Evolutionary conservation across 2,329 filamentous ascomycete genomes (phyloP), one percentile per base, ranked within the genome.

Genomic region (Aspergillus sp.): DNA sequence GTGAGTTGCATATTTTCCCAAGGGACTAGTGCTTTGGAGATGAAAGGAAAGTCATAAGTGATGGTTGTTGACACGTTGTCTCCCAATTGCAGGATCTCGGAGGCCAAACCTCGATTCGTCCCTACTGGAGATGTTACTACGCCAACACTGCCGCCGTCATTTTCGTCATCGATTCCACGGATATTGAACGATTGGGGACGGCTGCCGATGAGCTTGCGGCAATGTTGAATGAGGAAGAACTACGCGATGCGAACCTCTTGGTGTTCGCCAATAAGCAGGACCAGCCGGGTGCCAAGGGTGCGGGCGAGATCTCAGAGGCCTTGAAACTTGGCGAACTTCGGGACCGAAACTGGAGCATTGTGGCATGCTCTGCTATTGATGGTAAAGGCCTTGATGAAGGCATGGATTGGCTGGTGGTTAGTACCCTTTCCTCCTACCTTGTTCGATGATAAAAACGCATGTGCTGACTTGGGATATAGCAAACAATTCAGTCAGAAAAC

Each of bases 211-310:
- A 98, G 71, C 74, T 98, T 47, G 80, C 85, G 48, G 88, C 90
- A 10, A 98, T 98, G 93, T 73, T 98, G 53, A 94, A 94, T 63
- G 93, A 98, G 71, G 93, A 97, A 55, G 91, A 98, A 70, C 78
- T 98, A 46, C 86, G 88, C 64, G 93, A 97, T 63, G 91, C 93
- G 8, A 83, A 89, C 26, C 74, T 98, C 46, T 73, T 98, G 46
- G 93, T 98, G 7, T 98, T 97, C 69, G 93, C 93, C 61, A 98
- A 98, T 74, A 98, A 98, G 75, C 93, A 98, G 70, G 93, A 98
- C 72, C 89, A 97, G 70, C 91, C 91, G 2, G 93, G 93, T 12
- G 91, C 93, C 42, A 94, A 95, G 72, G 93, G 91, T 2, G 93
- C 93, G 1, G 93, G 89, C 12, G 93, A 97, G 67, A 98, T 98